Evolutionary conservation across 2,329 filamentous ascomycete species (phyloP).

Genomic region (Dryadomyces sulphureus): DNA sequence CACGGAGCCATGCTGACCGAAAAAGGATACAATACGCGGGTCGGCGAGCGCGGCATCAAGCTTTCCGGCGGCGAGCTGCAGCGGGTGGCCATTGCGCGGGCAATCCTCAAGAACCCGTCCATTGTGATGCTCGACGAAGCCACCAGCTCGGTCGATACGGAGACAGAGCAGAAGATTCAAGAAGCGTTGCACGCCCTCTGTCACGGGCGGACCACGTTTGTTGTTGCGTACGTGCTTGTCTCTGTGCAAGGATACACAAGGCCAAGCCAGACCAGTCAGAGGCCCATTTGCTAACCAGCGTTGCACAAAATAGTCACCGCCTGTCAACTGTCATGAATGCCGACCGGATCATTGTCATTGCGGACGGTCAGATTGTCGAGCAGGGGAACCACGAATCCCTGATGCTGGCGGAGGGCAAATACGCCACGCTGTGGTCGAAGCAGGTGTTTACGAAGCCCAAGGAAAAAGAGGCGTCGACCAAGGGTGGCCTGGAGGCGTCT

Average conservation of each 20-base stretch:
- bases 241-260: no score
- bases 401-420: conserved; percentile 42
- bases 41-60: conserved; percentile 39
- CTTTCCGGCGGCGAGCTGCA: conserved; percentile 54
- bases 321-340: conserved; percentile 59
- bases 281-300: neutral
- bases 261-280: no score
- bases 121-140: conserved; percentile 68
- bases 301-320: conserved; percentile 34
- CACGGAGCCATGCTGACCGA: conserved; percentile 5
- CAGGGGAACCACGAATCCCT: conserved; percentile 46
- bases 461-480: conserved; percentile 17
- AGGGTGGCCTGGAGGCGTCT: conserved; percentile 11
- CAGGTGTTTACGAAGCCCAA: conserved; percentile 36
- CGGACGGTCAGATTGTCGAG: conserved; percentile 47
- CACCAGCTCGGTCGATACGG: conserved; percentile 61
- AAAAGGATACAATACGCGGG: conserved; percentile 31
- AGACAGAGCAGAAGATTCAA: conserved; percentile 54
- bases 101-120: conserved; percentile 58
- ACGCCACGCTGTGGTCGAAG: conserved; percentile 50
- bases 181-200: conserved; percentile 43
- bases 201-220: conserved; percentile 48
- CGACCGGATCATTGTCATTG: conserved; percentile 51
- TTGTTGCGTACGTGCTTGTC: conserved; percentile 40
- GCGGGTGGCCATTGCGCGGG: conserved; percentile 53